Percentiles rank a stretch among this genome's conserved stretches.
phyloP scores from a whole-genome alignment of 2,329 filamentous ascomycete species.

The Paracoccidioides lutzii region DNA sequence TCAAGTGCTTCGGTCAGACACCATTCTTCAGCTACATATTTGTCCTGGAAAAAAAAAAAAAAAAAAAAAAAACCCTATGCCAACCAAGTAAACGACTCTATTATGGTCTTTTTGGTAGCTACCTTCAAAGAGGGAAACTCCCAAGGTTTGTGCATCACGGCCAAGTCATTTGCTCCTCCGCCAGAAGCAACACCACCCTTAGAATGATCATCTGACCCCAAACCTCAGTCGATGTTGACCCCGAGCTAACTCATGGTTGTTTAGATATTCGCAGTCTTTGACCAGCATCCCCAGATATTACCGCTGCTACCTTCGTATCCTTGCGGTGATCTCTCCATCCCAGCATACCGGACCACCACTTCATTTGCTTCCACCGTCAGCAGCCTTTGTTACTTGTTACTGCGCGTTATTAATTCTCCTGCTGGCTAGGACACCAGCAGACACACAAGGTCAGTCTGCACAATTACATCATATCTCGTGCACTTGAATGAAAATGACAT shows the following conservation, averaged over 20 bases:
- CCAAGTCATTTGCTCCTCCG: not conserved
- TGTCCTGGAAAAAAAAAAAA: no score
- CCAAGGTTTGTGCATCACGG: conserved; percentile 1
- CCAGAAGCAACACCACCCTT: not conserved
- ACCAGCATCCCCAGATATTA: not conserved
- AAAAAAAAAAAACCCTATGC: not conserved
- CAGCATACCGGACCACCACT: not conserved
- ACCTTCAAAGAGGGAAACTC: not conserved
- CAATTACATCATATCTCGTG: conserved; percentile 5
- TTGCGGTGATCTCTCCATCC: not conserved
- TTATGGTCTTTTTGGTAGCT: not conserved
- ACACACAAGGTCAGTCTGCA: not conserved
- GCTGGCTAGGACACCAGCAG: not conserved
- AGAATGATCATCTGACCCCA: conserved; percentile 1
- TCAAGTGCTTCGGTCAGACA: not conserved
- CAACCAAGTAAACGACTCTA: not conserved
- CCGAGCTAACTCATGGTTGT: not conserved
- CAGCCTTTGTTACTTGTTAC: not conserved
- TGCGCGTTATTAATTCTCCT: not conserved
- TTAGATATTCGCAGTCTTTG: not conserved
- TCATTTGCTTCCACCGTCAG: not conserved
- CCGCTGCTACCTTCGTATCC: not conserved
- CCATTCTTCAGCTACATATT: not conserved
- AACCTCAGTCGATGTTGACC: not conserved
- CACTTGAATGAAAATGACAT: not conserved